Base-by-base conservation (phyloP, 495 filamentous ascomycete genomes). In the Immersiella caudata region DNA sequence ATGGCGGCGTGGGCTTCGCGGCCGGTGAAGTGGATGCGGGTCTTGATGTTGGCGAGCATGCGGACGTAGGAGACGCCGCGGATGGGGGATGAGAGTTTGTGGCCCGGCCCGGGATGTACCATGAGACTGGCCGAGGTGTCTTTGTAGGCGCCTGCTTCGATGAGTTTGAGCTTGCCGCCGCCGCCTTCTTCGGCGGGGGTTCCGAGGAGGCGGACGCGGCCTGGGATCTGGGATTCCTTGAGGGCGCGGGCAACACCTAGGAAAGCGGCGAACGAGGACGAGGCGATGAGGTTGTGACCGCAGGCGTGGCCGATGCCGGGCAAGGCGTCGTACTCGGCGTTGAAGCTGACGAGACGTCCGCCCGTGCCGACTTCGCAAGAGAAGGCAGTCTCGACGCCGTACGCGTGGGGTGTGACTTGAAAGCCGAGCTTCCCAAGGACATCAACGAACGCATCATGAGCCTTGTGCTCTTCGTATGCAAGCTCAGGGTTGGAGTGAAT, bases 201-300 rank as follows among this genome's bases (percentile, higher is more conserved):
- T 1, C 90, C 90, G 11, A 91, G 79, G 3, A 92, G 74, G 7
- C 87, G 79, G 0, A 89, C 76, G 22, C 85, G 83, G 6, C 90
- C 89, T 0, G 81, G 83, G 9, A 83, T 69, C 11, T 73, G 73
- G 46, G 80, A 83, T 14, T 81, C 65, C 58, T 81, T 79, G 29
- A 91, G 73, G 0, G 83, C 77, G 14, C 82, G 78, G 0, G 83
- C 87, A 0, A 85, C 75, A 4, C 85, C 87, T 18, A 91, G 75
- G 33, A 87, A 88, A 0, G 82, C 85, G 1, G 84, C 82, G 8
- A 91, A 72, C 3, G 86, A 88, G n/a, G 83, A 79, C 0, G 84
- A 87, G 0, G 88, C 83, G 67, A 91, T 91, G 1, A 91, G 79
- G 69, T 91, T 91, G 76, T 91, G 89, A 0, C 89, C 88, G 75